Conservation (phyloP, 2,329 filamentous ascomycete genomes). For the Rutstroemia sp. region DNA sequence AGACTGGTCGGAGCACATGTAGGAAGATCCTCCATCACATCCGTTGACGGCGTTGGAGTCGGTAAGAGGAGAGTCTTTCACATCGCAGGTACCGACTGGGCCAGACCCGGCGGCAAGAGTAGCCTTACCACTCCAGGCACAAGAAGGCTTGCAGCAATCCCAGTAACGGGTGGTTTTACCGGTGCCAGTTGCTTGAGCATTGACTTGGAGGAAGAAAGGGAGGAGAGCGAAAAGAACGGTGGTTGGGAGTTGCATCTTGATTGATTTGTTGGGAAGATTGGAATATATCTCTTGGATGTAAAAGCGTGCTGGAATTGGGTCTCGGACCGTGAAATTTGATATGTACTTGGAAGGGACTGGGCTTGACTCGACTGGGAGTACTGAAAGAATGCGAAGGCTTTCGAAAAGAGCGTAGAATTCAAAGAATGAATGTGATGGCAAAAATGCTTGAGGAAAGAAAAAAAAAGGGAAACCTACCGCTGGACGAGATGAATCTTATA, state of each 20-base stretch:
- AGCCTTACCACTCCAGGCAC: slow-evolving; percentile 52
- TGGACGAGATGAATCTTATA: background rate
- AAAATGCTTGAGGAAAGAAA: slow-evolving; percentile 4
- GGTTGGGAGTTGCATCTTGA: slow-evolving; percentile 12
- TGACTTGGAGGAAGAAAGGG: slow-evolving; percentile 22
- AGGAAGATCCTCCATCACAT: slow-evolving; percentile 39
- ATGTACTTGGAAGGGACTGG: background rate
- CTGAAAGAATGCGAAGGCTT: background rate
- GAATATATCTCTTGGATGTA: background rate
- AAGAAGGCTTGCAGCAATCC: slow-evolving; percentile 69
- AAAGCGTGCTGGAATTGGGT: background rate
- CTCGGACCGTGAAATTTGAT: background rate
- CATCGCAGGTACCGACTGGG: slow-evolving; percentile 27
- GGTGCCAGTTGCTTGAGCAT: slow-evolving; percentile 16
- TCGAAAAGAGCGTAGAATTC: slow-evolving; percentile 1
- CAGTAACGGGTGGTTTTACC: slow-evolving; percentile 40
- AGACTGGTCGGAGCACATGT: slow-evolving; percentile 53
- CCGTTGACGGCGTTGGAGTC: slow-evolving; percentile 40
- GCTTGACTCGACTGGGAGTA: slow-evolving; percentile 3
- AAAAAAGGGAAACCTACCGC: background rate
- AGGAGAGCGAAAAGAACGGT: slow-evolving; percentile 21
- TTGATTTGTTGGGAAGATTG: background rate
- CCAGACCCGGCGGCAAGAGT: slow-evolving; percentile 32
- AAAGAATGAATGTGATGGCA: slow-evolving; percentile 6
- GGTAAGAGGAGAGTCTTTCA: slow-evolving; percentile 45